phyloP scores from a whole-genome alignment of 495 filamentous ascomycete species.

The Thozetella sp. region DNA sequence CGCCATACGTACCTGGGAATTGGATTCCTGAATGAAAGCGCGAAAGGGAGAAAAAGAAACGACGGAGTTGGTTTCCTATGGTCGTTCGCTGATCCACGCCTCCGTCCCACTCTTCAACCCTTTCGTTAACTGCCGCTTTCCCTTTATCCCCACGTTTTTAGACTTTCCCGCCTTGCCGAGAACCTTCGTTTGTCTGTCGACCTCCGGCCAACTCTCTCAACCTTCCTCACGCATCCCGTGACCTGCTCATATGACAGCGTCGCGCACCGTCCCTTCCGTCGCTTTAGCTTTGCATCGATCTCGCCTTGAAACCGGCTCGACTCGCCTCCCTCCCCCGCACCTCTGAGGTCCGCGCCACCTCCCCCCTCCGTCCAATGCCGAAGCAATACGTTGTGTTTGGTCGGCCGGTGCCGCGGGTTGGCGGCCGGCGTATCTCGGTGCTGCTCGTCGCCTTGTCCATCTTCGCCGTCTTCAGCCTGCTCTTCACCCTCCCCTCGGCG shows the following conservation, averaged over 20 bases:
- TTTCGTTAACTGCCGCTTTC: too few species aligned
- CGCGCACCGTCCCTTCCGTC: too few species aligned
- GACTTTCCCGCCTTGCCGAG: not conserved
- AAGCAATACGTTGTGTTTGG: slow-evolving; percentile 49
- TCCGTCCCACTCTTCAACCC: too few species aligned
- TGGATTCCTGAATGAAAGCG: too few species aligned
- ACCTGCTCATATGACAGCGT: too few species aligned
- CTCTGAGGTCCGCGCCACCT: slow-evolving; percentile 11
- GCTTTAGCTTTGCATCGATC: not conserved
- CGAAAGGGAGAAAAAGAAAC: too few species aligned
- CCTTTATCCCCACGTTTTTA: not conserved
- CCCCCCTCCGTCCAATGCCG: too few species aligned
- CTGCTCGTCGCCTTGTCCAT: slow-evolving; percentile 42
- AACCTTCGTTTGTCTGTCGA: not conserved
- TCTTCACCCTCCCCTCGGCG: slow-evolving; percentile 47
- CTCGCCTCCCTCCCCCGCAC: not conserved
- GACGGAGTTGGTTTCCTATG: too few species aligned
- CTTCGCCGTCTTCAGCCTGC: slow-evolving; percentile 45
- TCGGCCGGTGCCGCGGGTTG: slow-evolving; percentile 39
- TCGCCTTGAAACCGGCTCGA: not conserved
- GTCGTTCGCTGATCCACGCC: too few species aligned
- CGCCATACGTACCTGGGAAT: too few species aligned
- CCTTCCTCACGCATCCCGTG: too few species aligned
- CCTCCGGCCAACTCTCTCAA: too few species aligned
- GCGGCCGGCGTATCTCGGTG: slow-evolving; percentile 42